Conservation (phyloP, 805 yeast species). For the Metschnikowia arizonensis region DNA sequence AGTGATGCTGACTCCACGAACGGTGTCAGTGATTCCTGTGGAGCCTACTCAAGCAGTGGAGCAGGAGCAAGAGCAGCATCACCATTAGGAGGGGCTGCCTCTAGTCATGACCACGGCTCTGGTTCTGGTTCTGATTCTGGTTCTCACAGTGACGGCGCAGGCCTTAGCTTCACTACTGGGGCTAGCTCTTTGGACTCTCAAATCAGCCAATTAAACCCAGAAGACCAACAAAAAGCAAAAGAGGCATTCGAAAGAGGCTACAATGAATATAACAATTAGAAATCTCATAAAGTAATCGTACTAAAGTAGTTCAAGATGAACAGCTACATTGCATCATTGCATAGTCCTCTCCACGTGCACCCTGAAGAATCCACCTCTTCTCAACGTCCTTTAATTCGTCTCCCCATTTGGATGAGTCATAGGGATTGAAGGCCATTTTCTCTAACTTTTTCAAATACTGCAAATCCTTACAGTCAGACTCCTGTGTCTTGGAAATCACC, state of each 20-base stretch:
- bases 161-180: slow-evolving; percentile 32
- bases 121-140: too few relatives aligned
- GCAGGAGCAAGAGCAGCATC: slow-evolving; percentile 11
- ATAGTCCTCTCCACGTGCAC: slow-evolving; percentile 47
- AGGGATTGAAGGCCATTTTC: slow-evolving; percentile 74
- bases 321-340: slow-evolving; percentile 77
- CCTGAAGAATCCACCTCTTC: slow-evolving; percentile 46
- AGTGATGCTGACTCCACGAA: slow-evolving; percentile 7
- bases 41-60: neutral
- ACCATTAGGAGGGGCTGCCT: too few relatives aligned
- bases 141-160: slow-evolving; percentile 9
- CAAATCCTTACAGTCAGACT: slow-evolving; percentile 45
- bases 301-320: slow-evolving; percentile 40
- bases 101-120: too few relatives aligned
- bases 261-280: slow-evolving; percentile 30
- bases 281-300: slow-evolving; percentile 6
- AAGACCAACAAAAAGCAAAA: slow-evolving; percentile 36
- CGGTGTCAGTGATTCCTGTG: too few relatives aligned
- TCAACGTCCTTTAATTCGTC: slow-evolving; percentile 57
- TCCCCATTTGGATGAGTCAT: slow-evolving; percentile 65
- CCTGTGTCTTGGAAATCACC: slow-evolving; percentile 59
- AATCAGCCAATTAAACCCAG: slow-evolving; percentile 31
- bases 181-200: slow-evolving; percentile 33
- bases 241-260: slow-evolving; percentile 40
- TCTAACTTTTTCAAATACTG: slow-evolving; percentile 56